These are phyloP conservation scores for Cryptococcus sp. DNA, from an alignment of 1,284 basidiomycete species.

Conservation along the genomic window DNA sequence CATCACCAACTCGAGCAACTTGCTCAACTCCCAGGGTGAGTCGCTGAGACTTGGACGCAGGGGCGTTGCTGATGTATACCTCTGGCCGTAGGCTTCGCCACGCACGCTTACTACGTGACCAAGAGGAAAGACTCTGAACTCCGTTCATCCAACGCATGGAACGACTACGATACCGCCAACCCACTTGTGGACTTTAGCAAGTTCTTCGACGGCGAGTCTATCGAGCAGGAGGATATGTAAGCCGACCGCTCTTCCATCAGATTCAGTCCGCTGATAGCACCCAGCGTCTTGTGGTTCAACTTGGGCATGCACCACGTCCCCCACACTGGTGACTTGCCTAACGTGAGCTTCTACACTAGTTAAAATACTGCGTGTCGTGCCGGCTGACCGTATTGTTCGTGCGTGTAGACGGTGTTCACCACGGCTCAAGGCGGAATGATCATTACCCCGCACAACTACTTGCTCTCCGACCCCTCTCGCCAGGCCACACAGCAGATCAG, in stretches of 20 bases:
- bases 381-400: no score
- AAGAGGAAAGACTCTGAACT: constrained; percentile 34
- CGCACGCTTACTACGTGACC: constrained; percentile 26
- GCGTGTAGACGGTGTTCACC: constrained; percentile 34
- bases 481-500: constrained; percentile 34
- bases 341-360: constrained; percentile 11
- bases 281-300: constrained; percentile 37
- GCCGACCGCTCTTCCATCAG: not conserved
- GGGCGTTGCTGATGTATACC: not conserved
- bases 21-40: constrained; percentile 32
- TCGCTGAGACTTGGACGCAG: not conserved
- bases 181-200: constrained; percentile 18
- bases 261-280: not conserved
- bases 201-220: constrained; percentile 46
- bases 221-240: constrained; percentile 47
- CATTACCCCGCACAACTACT: constrained; percentile 43
- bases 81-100: constrained; percentile 27
- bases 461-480: constrained; percentile 31
- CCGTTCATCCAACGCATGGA: constrained; percentile 18
- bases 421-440: constrained; percentile 38
- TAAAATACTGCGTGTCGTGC: not conserved
- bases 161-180: constrained; percentile 25
- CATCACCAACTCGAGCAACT: constrained; percentile 42
- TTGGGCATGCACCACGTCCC: constrained; percentile 34
- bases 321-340: constrained; percentile 28